Evolutionary conservation across 2,329 filamentous ascomycete genomes (phyloP).

Genomic region (Coniochaeta ligniaria): DNA sequence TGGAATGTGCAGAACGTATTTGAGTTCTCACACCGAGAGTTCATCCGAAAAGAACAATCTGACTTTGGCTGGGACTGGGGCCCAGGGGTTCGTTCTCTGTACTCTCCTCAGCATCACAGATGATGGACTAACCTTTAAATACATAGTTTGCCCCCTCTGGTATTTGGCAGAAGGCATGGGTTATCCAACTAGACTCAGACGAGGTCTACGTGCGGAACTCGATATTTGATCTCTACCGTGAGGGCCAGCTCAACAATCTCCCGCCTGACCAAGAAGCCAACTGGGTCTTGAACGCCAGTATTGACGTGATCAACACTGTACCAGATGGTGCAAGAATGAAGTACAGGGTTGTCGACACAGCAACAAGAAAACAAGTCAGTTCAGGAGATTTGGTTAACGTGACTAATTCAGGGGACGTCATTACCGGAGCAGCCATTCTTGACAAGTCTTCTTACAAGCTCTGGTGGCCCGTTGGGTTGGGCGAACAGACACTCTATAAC

Average conservation of each 20-base stretch:
- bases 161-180: slow-evolving; percentile 51
- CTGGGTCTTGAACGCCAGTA: slow-evolving; percentile 55
- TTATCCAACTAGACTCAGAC: slow-evolving; percentile 5
- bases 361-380: slow-evolving; percentile 28
- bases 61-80: slow-evolving; percentile 63
- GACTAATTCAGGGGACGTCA: slow-evolving; percentile 28
- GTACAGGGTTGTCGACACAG: slow-evolving; percentile 36
- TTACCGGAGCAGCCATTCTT: slow-evolving; percentile 41
- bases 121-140: neutral
- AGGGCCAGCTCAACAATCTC: slow-evolving; percentile 50
- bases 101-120: no score
- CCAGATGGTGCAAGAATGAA: slow-evolving; percentile 33
- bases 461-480: slow-evolving; percentile 55
- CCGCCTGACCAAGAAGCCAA: slow-evolving; percentile 47
- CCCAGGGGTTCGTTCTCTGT: slow-evolving; percentile 26
- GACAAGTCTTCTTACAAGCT: slow-evolving; percentile 37
- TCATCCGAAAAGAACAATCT: slow-evolving; percentile 53
- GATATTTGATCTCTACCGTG: slow-evolving; percentile 50
- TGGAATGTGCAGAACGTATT: slow-evolving; percentile 35
- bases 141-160: slow-evolving; percentile 48
- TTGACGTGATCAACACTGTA: slow-evolving; percentile 46
- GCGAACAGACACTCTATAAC: slow-evolving; percentile 50
- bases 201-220: slow-evolving; percentile 24
- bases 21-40: slow-evolving; percentile 46
- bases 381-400: slow-evolving; percentile 27